phyloP scores from a whole-genome alignment of 179 eudicot species.

The Corrigiola litoralis region DNA sequence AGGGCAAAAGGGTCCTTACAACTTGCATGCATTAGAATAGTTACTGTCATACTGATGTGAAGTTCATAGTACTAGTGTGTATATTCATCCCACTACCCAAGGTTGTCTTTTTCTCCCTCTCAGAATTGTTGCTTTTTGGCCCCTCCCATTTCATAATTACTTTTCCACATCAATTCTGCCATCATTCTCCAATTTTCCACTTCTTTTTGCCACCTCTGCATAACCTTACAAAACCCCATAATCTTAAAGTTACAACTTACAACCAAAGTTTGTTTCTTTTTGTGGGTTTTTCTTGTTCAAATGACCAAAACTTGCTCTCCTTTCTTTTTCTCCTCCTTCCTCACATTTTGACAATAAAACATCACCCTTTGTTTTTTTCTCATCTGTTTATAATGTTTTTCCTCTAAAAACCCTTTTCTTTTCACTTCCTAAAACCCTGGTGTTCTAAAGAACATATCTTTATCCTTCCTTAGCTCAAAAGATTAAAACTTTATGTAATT shows the following conservation, averaged over 20 bases:
- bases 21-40: background rate
- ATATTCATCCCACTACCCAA: slow-evolving; percentile 18
- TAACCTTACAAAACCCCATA: background rate
- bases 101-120: background rate
- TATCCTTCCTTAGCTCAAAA: too few relatives aligned
- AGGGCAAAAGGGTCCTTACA: background rate
- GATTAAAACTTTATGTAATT: too few relatives aligned
- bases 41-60: slow-evolving; percentile 12
- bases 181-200: slow-evolving; percentile 10
- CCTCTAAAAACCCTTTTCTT: too few relatives aligned
- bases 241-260: too few relatives aligned
- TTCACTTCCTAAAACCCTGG: too few relatives aligned
- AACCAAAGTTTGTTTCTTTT: background rate
- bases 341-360: too few relatives aligned
- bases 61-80: too few relatives aligned
- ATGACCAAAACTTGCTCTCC: slow-evolving; percentile 8
- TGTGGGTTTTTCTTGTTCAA: background rate
- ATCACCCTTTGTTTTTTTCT: too few relatives aligned
- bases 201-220: background rate
- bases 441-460: too few relatives aligned
- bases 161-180: slow-evolving; percentile 4
- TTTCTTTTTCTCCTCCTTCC: too few relatives aligned
- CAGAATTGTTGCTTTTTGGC: slow-evolving; percentile 7
- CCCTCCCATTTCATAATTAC: background rate
- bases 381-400: too few relatives aligned